Evolutionary conservation across 129 eudicot genomes (phyloP).

Genomic region (Kitagawia praeruptora): DNA sequence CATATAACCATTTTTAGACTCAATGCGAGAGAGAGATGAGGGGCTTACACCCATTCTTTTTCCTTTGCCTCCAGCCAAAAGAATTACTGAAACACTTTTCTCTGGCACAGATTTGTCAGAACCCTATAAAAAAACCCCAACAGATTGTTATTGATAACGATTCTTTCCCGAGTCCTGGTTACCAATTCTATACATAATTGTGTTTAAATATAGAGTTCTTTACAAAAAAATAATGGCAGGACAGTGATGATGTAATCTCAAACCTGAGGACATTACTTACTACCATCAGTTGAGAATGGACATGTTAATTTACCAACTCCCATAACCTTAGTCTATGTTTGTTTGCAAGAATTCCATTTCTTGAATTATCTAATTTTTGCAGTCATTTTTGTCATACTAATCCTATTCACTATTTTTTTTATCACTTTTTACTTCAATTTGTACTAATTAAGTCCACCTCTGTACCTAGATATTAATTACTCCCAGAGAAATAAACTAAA

Average conservation of each 20-base stretch:
- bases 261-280: neutral
- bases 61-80: constrained; percentile 97
- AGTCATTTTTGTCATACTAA: neutral
- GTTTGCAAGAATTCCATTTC: neutral
- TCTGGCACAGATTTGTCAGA: constrained; percentile 49
- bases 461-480: neutral
- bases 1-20: constrained; percentile 12
- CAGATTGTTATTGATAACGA: neutral
- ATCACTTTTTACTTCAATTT: neutral
- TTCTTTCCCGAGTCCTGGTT: neutral
- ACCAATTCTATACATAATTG: neutral
- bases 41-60: constrained; percentile 88
- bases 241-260: neutral
- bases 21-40: constrained; percentile 8
- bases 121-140: constrained; percentile 27
- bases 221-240: neutral
- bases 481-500: neutral
- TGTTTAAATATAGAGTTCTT: too few species aligned
- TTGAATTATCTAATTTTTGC: neutral
- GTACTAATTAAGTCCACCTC: neutral
- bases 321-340: neutral
- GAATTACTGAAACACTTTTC: constrained; percentile 89
- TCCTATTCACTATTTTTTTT: neutral
- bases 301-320: neutral
- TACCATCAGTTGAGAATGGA: neutral